Base-by-base conservation (phyloP, 2,329 filamentous ascomycete genomes). In the Aspergillus ochraceoroseus region DNA sequence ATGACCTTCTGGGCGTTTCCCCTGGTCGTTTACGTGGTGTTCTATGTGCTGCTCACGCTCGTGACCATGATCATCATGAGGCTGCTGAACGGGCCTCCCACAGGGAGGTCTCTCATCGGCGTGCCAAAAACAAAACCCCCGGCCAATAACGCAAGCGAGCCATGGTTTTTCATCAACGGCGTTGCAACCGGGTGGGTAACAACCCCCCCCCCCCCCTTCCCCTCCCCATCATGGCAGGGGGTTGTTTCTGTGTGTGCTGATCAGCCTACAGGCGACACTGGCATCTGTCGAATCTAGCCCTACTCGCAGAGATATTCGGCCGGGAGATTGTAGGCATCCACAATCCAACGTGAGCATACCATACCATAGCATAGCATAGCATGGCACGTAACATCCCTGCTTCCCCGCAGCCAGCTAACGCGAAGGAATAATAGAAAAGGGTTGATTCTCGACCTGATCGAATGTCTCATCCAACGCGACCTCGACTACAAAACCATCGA, bases 81-180 rank as follows among this genome's bases (percentile, higher is more conserved):
- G 11, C 11, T 35, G 1, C 17, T 41, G 15, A 41, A 41, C 28
- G 23, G 31, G 13, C 31, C 14, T 3, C 38, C 30, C 6, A 34
- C 13, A n/a, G 22, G 20, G 7, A 17, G 13, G n/a, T 34, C 15
- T 19, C 38, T 34, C 2, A 28, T 41, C 12, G 38, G 38, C 2
- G 23, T 34, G 1, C 38, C 38, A n/a, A 9, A 11, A n/a, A 17
- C 22, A 1, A 29, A 15, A 22, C 15, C 18, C 3, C 17, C 23
- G 6, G 38, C 35, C 6, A 41, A 41, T 14, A 31, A 23, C 7
- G 23, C 13, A 25, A 26, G 28, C 7, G 38, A 41, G 25, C 5
- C 28, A 3, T 41, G 38, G 38, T 41, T 41, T 8, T 41, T 41
- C 12, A 35, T 41, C 5, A 41, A 41, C 5, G 38, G 38, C 9